Evolutionary conservation across 176 grass and related monocot genomes (phyloP).

Genomic region (Phoenix dactylifera): DNA sequence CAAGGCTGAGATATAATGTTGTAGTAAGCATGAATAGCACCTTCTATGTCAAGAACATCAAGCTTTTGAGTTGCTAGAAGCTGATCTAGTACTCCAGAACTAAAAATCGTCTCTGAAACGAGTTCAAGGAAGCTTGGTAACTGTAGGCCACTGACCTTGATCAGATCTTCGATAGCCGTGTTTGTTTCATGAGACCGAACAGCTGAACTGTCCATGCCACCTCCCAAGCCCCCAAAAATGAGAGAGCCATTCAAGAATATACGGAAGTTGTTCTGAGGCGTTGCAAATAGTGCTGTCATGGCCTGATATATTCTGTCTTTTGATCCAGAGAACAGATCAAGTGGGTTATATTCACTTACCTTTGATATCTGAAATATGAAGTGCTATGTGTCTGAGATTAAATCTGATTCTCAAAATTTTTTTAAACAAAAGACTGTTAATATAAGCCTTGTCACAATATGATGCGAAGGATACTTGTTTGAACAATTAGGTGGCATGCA

Average conservation of each 20-base stretch:
- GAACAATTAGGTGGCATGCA: too few species aligned
- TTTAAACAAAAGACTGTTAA: too few species aligned
- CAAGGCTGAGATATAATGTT: slow-evolving; percentile 66
- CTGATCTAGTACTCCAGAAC: slow-evolving; percentile 43
- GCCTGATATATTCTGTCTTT: slow-evolving; percentile 69
- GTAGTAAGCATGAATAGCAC: slow-evolving; percentile 82
- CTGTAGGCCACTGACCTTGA: slow-evolving; percentile 39
- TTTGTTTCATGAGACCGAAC: slow-evolving; percentile 30
- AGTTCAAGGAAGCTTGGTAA: slow-evolving; percentile 53
- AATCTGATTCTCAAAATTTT: not conserved
- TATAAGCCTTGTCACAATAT: too few species aligned
- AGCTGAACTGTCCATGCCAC: slow-evolving; percentile 24
- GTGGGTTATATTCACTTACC: slow-evolving; percentile 70
- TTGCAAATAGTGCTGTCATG: slow-evolving; percentile 62
- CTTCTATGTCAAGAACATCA: slow-evolving; percentile 88
- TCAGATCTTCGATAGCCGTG: slow-evolving; percentile 40
- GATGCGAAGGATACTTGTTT: too few species aligned
- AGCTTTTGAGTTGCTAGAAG: slow-evolving; percentile 74
- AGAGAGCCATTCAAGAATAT: slow-evolving; percentile 71
- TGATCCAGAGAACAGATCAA: slow-evolving; percentile 82
- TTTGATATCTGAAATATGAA: slow-evolving; percentile 49
- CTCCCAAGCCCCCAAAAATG: slow-evolving; percentile 74
- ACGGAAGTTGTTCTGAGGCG: slow-evolving; percentile 82
- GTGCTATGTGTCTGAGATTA: not conserved
- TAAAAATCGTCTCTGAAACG: slow-evolving; percentile 50